Evolutionary conservation across 495 filamentous ascomycete genomes (phyloP), one percentile per base, ranked within the genome.

Genomic region (Aspergillus cavernicola): DNA sequence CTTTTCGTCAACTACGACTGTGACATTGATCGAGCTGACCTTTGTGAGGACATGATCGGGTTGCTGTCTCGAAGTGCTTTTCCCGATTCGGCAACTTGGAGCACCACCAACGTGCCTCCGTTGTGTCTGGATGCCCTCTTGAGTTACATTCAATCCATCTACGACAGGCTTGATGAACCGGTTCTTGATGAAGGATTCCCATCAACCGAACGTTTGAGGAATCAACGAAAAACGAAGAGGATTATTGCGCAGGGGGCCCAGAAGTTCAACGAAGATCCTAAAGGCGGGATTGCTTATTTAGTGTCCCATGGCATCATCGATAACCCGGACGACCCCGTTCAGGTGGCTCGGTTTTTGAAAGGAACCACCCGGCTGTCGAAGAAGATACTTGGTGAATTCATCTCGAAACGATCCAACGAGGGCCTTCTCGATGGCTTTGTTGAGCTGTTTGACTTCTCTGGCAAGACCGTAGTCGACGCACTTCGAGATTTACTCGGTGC

Each of bases 1-100:
- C 78, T 99, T 13, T 97, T 93, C 59, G 82, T 97, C 69, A 99
- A 99, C 70, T 99, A 99, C 63, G 93, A 99, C 70, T 97, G 92
- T 57, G 92, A 97, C 58, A 85, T 91, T 29, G 89, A 97, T 66
- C 84, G 95, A 24, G 85, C 83, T 31, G 93, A 97, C 68, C 68
- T 99, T 3, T 99, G 95, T 61, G 89, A 95, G 67, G 93, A 99
- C 62, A 85, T 97, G 79, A 82, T 99, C 38, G 92, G 93, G 3
- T 70, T 99, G 32, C 77, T 99, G 32, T 91, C 93, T 23, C 79
- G 93, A 50, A 97, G 95, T 62, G 93, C 93, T 9, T 90, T 99
- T 59, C 93, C 93, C 7, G 93, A 99, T 63, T 96, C 93, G 3
- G 95, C 92, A 10, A 97, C 92, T 19, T 99, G 93, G 93, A 99